Conservation (phyloP, 1,284 basidiomycete genomes). For the Papiliotrema laurentii region DNA sequence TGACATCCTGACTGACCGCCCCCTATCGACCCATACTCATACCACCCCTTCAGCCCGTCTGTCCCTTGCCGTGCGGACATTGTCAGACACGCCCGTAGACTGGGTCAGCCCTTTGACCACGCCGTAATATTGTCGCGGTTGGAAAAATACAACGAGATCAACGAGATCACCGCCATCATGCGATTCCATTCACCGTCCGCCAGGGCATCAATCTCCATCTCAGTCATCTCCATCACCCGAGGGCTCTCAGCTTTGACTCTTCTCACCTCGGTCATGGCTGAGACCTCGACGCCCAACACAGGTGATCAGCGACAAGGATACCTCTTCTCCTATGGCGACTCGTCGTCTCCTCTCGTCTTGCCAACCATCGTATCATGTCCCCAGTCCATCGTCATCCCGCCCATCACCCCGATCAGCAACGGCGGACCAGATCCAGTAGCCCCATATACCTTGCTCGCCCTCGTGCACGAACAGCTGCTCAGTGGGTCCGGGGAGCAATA, state of each 20-base stretch:
- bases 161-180: too few species aligned
- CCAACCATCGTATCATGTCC: constrained; percentile 21
- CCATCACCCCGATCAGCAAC: constrained; percentile 15
- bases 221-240: too few species aligned
- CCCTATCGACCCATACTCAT: too few species aligned
- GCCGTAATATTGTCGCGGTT: too few species aligned
- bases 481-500: constrained; percentile 16
- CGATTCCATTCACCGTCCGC: too few species aligned
- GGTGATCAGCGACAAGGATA: constrained; percentile 29
- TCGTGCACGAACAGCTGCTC: constrained; percentile 25
- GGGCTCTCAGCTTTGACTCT: constrained; percentile 1
- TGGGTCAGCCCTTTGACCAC: too few species aligned
- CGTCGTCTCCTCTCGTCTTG: constrained; percentile 8
- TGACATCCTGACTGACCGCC: too few species aligned
- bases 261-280: constrained; percentile 6
- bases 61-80: too few species aligned
- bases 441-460: constrained; percentile 25
- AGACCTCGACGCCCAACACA: constrained; percentile 25
- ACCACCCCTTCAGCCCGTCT: too few species aligned
- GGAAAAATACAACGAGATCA: too few species aligned
- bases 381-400: constrained; percentile 15
- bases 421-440: constrained; percentile 15
- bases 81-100: too few species aligned
- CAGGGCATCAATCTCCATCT: too few species aligned
- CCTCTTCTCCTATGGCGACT: constrained; percentile 16